Base-by-base conservation (phyloP, 306 rosid genomes). In the Acacia crassicarpa region DNA sequence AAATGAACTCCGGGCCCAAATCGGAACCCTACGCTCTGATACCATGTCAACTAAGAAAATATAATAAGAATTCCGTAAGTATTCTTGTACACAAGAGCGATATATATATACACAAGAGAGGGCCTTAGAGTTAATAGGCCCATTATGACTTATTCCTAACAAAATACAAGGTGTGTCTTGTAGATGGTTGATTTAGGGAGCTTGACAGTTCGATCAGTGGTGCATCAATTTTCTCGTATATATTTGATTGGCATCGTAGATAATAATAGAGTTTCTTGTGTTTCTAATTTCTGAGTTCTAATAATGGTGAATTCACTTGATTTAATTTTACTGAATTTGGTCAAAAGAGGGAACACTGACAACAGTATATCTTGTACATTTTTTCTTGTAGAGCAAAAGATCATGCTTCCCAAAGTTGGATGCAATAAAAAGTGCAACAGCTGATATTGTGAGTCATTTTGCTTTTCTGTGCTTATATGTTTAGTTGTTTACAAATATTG, bases 371-470 rank as follows among this genome's bases (percentile, higher is more conserved):
- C 73, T 58, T 79, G 78, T 30, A 35, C 45, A 41, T 75, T 69
- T 48, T 35, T 76, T 84, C 35, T 84, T 92, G 87, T 87, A 96
- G 99, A 88, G 98, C 85, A 93, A 93, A 75, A 94, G 97, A 54
- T 9, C 90, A 2, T 93, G 94, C 90, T 91, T 59, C 88, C 98
- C 99, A 8, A 93, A 90, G 82, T 72, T 96, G 84, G 92, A 96
- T 78, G 97, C 98, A 67, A 92, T 96, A 80, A 93, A 92, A 83
- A 86, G 89, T 85, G 93, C 98, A 54, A 83, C 98, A 1, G 97
- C 94, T 61, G 99, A 96, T 82, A 84, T 92, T 84, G 99, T 96
- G 86, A 96, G 99, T 88, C 83, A 8, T n/a, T 76, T 78, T 86
- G n/a, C 45, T 56, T 67, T 69, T 77, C 20, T 48, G 30, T 69